Evolutionary conservation across 78 protist species (phyloP), one percentile per base, ranked within the genome.

Genomic region (Mantamonas sphyraenae): DNA sequence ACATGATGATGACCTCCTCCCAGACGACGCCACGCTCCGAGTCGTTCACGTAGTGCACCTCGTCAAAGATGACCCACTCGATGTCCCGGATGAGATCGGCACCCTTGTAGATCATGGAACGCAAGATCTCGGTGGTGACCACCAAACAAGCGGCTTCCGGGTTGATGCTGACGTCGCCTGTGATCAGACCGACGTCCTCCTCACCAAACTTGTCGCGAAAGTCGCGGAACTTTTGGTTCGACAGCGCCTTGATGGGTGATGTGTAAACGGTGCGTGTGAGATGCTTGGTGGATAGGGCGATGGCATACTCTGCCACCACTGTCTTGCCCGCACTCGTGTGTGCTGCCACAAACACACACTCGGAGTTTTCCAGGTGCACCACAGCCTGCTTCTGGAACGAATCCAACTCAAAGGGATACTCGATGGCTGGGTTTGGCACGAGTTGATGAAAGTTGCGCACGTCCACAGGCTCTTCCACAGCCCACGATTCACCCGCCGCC

Each of bases 271-370:
- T 93, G n/a, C 97, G 74, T 42, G 81, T 73, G 71, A 38, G 66
- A 50, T 71, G 74, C 14, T 51, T 38, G 47, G 47, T 17, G 19
- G 93, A 79, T 17, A 84, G 55, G 2, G 96, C 97, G 67, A 95
- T 91, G 16, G 98, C 97, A 35, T 92, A 93, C 56, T 83, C 84
- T 17, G 96, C 97, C 30, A 95, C 94, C 2, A 90, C 97, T 3
- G 98, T 93, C 81, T 93, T 95, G 42, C 98, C 98, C 9, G 98
- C 97, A 0, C 91, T 81, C 19, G 98, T 95, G 88, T 95, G 98
- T 20, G 98, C 98, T 10, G 94, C 86, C 20, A 95, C 97, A 24
- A 95, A 87, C 26, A 83, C 88, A 38, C 3, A 47, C 64, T 95
- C 95, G 35, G 69, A 70, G 24, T n/a, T 31, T 61, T 95, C 98